Percentiles rank a stretch among this genome's conserved stretches.
These are phyloP conservation scores for Thuidium tamariscinum DNA, from an alignment of 225 moss, liverwort and hornwort species.

Conservation along the genomic window DNA sequence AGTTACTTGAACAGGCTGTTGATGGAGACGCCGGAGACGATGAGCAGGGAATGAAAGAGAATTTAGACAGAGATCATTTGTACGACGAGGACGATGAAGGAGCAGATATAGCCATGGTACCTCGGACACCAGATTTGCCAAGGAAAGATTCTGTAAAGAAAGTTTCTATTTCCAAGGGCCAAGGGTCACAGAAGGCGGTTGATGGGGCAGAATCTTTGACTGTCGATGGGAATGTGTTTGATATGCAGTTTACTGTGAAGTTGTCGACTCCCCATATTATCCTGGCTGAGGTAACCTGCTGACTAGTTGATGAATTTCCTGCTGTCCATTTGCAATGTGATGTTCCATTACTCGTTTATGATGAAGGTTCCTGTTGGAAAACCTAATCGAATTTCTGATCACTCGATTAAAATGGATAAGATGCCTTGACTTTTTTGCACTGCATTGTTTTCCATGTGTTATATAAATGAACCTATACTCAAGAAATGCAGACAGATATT, in stretches of 20 bases:
- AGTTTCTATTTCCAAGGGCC: slow-evolving; percentile 12
- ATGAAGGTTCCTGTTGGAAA: neutral
- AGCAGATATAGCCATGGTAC: neutral
- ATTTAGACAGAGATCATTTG: slow-evolving; percentile 29
- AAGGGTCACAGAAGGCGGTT: slow-evolving; percentile 5
- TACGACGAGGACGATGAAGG: slow-evolving; percentile 40
- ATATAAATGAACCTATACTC: neutral
- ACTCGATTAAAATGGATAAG: neutral
- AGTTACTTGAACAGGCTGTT: slow-evolving; percentile 16
- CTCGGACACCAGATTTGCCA: slow-evolving; percentile 11
- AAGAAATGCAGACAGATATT: neutral
- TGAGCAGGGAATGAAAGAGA: slow-evolving; percentile 12
- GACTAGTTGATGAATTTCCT: neutral
- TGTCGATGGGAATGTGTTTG: slow-evolving; percentile 33
- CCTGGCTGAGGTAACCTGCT: slow-evolving; percentile 62
- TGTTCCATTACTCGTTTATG: neutral
- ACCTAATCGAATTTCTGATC: neutral
- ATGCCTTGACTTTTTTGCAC: neutral
- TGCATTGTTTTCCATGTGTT: neutral
- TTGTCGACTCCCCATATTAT: slow-evolving; percentile 54
- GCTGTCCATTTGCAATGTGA: neutral
- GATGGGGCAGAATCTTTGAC: slow-evolving; percentile 25
- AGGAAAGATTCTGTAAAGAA: neutral
- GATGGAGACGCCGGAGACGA: slow-evolving; percentile 18
- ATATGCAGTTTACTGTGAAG: slow-evolving; percentile 52